Evolutionary conservation across 352 stramenopile genomes (phyloP).

Genomic region (Pythium sukuiense): DNA sequence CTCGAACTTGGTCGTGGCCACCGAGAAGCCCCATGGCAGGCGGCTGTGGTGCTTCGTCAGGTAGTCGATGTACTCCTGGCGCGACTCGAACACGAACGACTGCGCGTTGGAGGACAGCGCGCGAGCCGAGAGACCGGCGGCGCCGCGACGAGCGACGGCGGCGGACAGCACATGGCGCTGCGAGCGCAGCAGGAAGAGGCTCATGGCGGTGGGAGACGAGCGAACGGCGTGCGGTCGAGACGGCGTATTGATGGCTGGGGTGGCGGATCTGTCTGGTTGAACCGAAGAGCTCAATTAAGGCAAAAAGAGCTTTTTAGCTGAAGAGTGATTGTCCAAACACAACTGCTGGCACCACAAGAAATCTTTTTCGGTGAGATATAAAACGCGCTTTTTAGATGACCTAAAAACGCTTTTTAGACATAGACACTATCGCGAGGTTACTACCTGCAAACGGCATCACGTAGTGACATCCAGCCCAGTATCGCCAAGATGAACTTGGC

Average conservation of each 20-base stretch:
- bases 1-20: conserved; percentile 79
- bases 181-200: conserved; percentile 22
- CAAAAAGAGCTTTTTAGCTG: conserved; percentile 22
- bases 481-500: not conserved
- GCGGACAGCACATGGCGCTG: conserved; percentile 13
- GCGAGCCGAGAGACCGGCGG: conserved; percentile 23
- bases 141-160: not conserved
- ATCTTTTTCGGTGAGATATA: not conserved
- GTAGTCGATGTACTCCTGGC: conserved; percentile 83
- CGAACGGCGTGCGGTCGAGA: not conserved
- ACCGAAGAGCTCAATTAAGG: not conserved
- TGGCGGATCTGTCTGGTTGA: conserved; percentile 7
- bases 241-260: not conserved
- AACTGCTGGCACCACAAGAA: conserved; percentile 13
- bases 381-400: conserved; percentile 18
- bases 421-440: conserved; percentile 5
- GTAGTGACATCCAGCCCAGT: conserved; percentile 12
- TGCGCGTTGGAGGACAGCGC: conserved; percentile 47
- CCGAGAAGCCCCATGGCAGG: conserved; percentile 84
- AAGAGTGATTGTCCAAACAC: conserved; percentile 27
- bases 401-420: conserved; percentile 2
- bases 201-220: not conserved
- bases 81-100: conserved; percentile 80
- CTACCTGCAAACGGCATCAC: not conserved
- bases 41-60: conserved; percentile 71